These are phyloP conservation scores for Ormosia emarginata DNA, from an alignment of 306 rosid genomes.

Conservation along the genomic window DNA sequence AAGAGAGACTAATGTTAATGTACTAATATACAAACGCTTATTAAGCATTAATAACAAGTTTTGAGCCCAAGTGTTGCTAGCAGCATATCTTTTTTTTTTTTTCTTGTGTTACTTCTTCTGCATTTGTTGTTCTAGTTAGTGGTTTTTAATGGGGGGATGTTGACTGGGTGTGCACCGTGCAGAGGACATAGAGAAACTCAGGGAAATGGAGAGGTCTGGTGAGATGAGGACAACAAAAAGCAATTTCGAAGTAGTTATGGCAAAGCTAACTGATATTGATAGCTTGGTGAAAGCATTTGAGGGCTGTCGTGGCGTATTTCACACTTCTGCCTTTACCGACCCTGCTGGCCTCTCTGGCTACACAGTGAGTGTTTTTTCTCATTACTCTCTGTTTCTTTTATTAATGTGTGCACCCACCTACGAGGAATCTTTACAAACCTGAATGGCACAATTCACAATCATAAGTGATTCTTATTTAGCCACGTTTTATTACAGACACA, in stretches of 20 bases:
- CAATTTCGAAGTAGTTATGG: constrained; percentile 33
- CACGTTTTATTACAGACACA: too few species aligned
- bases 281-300: constrained; percentile 55
- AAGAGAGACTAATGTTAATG: too few species aligned
- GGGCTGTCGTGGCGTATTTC: constrained; percentile 81
- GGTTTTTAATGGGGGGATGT: neutral
- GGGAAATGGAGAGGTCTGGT: constrained; percentile 43
- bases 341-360: constrained; percentile 94
- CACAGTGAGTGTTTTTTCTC: constrained; percentile 43
- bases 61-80: neutral
- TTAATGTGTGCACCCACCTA: neutral
- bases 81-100: too few species aligned
- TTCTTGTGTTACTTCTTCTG: too few species aligned
- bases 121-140: neutral
- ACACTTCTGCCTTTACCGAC: constrained; percentile 75
- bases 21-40: too few species aligned
- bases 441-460: too few species aligned
- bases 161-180: constrained; percentile 26
- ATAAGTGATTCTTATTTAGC: too few species aligned
- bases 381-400: neutral
- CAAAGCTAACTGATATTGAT: constrained; percentile 43
- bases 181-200: constrained; percentile 63
- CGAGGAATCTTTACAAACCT: too few species aligned
- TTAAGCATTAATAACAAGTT: too few species aligned
- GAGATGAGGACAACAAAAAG: neutral